phyloP scores from a whole-genome alignment of 345 rosid genomes.

The Eucalyptus regnans region DNA sequence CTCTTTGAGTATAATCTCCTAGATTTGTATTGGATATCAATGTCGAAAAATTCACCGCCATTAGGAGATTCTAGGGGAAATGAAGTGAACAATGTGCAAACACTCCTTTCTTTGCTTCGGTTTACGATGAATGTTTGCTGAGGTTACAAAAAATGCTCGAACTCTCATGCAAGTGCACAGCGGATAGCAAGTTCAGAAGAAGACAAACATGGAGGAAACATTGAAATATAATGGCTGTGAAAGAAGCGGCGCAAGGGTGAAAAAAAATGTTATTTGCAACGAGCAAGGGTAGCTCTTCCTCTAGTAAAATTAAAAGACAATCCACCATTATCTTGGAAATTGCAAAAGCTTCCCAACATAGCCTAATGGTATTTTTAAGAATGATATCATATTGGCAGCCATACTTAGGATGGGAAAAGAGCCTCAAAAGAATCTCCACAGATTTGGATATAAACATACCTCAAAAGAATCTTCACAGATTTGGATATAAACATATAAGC shows the following conservation, averaged over 20 bases:
- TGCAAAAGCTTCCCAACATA: background rate
- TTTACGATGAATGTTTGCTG: background rate
- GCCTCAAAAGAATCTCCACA: background rate
- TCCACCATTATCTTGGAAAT: background rate
- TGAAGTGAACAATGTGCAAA: background rate
- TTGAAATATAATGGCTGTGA: background rate
- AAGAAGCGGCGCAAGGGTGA: background rate
- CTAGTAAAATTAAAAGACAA: background rate
- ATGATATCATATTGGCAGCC: background rate
- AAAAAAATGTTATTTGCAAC: background rate
- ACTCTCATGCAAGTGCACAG: background rate
- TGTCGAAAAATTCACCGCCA: background rate
- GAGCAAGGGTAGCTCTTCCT: background rate
- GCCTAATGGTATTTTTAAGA: background rate
- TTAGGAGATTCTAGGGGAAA: background rate
- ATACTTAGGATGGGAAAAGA: background rate
- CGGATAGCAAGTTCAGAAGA: background rate
- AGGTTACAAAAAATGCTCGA: background rate
- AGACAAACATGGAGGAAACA: background rate
- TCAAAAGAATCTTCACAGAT: background rate
- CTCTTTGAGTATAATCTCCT: background rate
- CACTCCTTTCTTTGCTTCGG: background rate
- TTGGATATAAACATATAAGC: background rate
- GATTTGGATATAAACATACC: background rate
- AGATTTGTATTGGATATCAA: background rate